Base-by-base conservation (phyloP, 1,284 basidiomycete species). In the Peniophora sp. region DNA sequence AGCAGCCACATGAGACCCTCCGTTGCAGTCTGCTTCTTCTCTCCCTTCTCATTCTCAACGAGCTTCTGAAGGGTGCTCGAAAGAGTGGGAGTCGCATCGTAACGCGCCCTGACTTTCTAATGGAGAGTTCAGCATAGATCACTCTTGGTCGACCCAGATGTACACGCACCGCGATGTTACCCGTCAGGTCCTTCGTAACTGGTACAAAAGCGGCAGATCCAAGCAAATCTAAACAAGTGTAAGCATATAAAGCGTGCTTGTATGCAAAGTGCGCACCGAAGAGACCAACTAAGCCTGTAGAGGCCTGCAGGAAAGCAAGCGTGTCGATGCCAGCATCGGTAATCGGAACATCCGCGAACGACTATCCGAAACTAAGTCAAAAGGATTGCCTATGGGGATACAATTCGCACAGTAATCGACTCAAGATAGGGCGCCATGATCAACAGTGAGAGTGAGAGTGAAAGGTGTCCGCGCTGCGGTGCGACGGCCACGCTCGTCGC, bases 1-100 rank as follows among this genome's bases (percentile, higher is more conserved):
- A 84, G 74, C 47, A 99, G 78, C 96, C 95, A 99, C 69, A 97
- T 74, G 50, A 98, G 77, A 16, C 92, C 94, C 60, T 97, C 88
- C 0, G 94, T 97, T 3, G 95, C 92, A 0, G 79, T 79, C 12
- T 80, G 77, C 69, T 94, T 92, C 75, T 95, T 93, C 67, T 92
- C 86, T 24, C 73, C 75, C 65, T 89, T 85, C 70, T 99, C 97
- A 63, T 89, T 87, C 61, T 79, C 78, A 9, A 97, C 83, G 35
- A 99, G 81, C 51, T 77, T 71, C 68, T 99, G 90, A 38, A 99
- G 79, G 1, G 96, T 97, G 32, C 69, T 68, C 1, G 88, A 92
- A 57, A 79, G 65, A 3, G 69, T 69, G 2, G 85, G 85, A 39
- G 76, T 70, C 2, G 83, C 78, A 38, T 85, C 74, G 65, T 91